Conservation (phyloP, 192 early-diverging fungal genomes). For the Backusella macrospora region DNA sequence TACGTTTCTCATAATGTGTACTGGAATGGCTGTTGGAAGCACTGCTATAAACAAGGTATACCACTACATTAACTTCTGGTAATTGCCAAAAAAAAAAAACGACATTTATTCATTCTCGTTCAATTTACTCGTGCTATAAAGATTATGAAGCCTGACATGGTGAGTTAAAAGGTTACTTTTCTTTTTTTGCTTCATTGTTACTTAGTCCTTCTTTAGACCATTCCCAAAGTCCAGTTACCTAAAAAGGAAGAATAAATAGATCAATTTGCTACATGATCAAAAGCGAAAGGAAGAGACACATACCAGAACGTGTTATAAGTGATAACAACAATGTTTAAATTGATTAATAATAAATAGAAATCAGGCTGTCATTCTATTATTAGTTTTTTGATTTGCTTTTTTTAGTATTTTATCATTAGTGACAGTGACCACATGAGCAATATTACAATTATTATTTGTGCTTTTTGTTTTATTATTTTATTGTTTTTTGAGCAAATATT, state of each 20-base stretch:
- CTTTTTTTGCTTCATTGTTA: background rate
- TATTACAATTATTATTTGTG: too few species aligned
- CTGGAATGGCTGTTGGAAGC: slow-evolving; percentile 31
- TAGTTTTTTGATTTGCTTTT: too few species aligned
- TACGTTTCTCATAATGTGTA: slow-evolving; percentile 25
- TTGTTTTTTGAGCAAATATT: too few species aligned
- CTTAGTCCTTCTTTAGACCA: background rate
- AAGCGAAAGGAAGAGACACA: background rate
- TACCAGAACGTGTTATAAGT: background rate
- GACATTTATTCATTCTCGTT: background rate
- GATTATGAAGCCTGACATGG: slow-evolving; percentile 23
- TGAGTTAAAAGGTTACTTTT: background rate
- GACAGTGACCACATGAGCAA: too few species aligned
- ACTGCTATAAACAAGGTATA: slow-evolving; percentile 28
- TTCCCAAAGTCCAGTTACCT: slow-evolving; percentile 1
- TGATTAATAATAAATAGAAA: too few species aligned
- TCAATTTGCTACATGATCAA: too few species aligned
- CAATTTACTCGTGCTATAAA: background rate
- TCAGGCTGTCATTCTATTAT: too few species aligned
- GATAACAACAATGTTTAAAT: too few species aligned
- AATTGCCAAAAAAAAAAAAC: background rate
- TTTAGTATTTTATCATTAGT: too few species aligned
- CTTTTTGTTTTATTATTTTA: too few species aligned
- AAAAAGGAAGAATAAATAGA: background rate
- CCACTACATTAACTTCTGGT: too few species aligned